Percentiles rank a stretch among this genome's conserved stretches.
These are phyloP conservation scores for Peltaster fructicola DNA, from an alignment of 2,329 filamentous ascomycete species.

Conservation along the genomic window DNA sequence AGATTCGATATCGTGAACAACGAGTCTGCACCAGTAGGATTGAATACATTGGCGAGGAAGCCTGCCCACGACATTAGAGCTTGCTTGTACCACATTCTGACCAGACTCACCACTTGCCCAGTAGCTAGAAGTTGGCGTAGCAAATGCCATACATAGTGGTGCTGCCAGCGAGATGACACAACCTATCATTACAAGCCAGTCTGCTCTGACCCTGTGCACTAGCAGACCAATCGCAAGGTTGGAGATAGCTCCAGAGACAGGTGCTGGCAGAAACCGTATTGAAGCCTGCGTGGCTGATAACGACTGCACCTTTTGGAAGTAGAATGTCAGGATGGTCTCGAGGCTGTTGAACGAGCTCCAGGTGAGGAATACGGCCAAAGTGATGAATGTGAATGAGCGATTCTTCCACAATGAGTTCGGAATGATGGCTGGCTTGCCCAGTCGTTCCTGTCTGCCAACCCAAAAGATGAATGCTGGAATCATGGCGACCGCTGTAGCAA, in stretches of 20 bases:
- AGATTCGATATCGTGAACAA: slow-evolving; percentile 28
- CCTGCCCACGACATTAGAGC: slow-evolving; percentile 11
- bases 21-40: slow-evolving; percentile 26
- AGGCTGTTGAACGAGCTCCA: slow-evolving; percentile 23
- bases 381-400: slow-evolving; percentile 37
- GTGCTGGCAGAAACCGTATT: slow-evolving; percentile 25
- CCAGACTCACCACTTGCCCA: slow-evolving; percentile 19
- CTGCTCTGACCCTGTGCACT: slow-evolving; percentile 27
- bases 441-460: slow-evolving; percentile 32
- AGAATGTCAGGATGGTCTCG: slow-evolving; percentile 24
- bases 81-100: too few species aligned
- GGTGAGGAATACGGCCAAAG: slow-evolving; percentile 25
- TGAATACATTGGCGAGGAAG: slow-evolving; percentile 27
- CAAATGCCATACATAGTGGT: slow-evolving; percentile 29
- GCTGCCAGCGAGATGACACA: slow-evolving; percentile 20
- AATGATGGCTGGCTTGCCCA: slow-evolving; percentile 36
- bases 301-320: slow-evolving; percentile 25
- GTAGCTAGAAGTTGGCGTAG: slow-evolving; percentile 28
- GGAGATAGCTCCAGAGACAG: slow-evolving; percentile 22
- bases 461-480: slow-evolving; percentile 37
- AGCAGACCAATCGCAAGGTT: slow-evolving; percentile 31
- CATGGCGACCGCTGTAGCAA: slow-evolving; percentile 26
- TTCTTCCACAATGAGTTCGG: slow-evolving; percentile 46
- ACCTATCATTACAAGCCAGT: slow-evolving; percentile 24
- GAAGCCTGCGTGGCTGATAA: slow-evolving; percentile 14